Base-by-base conservation (phyloP, 345 rosid genomes). In the Citrus reticulata region DNA sequence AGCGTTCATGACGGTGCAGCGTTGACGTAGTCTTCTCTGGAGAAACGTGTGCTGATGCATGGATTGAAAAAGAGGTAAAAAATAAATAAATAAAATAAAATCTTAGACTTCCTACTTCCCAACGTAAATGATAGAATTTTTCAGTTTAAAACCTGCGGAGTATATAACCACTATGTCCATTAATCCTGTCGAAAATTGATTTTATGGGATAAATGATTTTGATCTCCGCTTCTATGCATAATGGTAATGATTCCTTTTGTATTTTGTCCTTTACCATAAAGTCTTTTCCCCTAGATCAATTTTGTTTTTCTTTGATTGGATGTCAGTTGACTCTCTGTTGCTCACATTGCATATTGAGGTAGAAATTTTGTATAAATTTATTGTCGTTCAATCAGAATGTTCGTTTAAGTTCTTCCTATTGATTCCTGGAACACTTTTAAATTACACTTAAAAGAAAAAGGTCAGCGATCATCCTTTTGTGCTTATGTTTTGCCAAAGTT, bases 61-160 rank as follows among this genome's bases (percentile, higher is more conserved):
- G 98, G 99, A 95, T 93, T 77, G 99, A 93, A 82, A 93, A 85
- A 71, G 98, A 95, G 96, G 99, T 86, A 81, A 73, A 37, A 37
- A 35, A 35, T 29, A 29, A 29, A 29, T 29, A 29, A 29, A 29
- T 29, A 29, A 29, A 29, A 29, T 29, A 29, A 29, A 29, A 74
- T 46, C 11, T 22, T 25, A 64, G 13, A n/a, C 51, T 35, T 74
- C 40, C 29, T 37, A 8, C 68, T 39, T 74, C 59, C 61, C 32
- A 17, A 17, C 2, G 20, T 39, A 40, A 74, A 60, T 61, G 25
- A 42, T 39, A 60, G 16, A 40, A 40, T 14, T 40, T 55, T 61
- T 16, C 14, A 25, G 58, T 39, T 61, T 25, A 60, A 40, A 49
- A 9, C 9, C 16, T 25, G 54, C 17, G 17, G 25, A 74, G 8